Evolutionary conservation across 2,329 filamentous ascomycete species (phyloP), one percentile per base, ranked within the genome.

Genomic region (Bipolaris victoriae): DNA sequence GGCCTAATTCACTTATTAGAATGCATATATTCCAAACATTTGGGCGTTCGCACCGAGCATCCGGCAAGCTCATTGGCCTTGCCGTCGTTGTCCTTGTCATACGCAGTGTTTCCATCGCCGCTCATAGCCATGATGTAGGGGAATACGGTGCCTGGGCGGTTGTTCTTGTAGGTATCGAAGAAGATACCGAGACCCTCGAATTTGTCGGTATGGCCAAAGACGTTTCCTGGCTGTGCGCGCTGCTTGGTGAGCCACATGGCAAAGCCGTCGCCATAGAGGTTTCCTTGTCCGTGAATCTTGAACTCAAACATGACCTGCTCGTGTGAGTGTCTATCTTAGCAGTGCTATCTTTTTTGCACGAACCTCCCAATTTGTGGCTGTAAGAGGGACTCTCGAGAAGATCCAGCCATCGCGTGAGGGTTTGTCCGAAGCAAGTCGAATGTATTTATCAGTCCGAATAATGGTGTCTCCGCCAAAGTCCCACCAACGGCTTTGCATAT

Each of bases 121-220:
- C 92, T 83, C 95, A 98, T 98, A 62, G 93, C 94, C 93, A 98
- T 97, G 71, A 99, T 90, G 74, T 97, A 97, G 49, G 95, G 95
- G 79, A 99, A 99, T 45, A 97, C 90, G 40, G 92, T 90, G 41
- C 95, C 95, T 0, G 95, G 94, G 13, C 95, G 88, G 82, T 97
- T 97, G 83, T 99, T 99, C 87, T 99, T 99, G 84, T 99, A 99
- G 43, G 95, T 99, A 76, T 99, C 95, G 80, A 99, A 86, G 82
- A 97, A 98, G 77, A 99, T 85, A 52, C 92, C 95, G 45, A 99
- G 84, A 4, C 95, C 95, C 77, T 99, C 94, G 69, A 98, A 99
- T 63, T 86, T 86, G 79, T 99, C 94, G 29, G 84, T 83, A 66
- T 88, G 89, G 49, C 95, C 95, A 77, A 99, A 99, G 36, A 99